Conservation (phyloP, 345 rosid species). For the Erucastrum elatum region DNA sequence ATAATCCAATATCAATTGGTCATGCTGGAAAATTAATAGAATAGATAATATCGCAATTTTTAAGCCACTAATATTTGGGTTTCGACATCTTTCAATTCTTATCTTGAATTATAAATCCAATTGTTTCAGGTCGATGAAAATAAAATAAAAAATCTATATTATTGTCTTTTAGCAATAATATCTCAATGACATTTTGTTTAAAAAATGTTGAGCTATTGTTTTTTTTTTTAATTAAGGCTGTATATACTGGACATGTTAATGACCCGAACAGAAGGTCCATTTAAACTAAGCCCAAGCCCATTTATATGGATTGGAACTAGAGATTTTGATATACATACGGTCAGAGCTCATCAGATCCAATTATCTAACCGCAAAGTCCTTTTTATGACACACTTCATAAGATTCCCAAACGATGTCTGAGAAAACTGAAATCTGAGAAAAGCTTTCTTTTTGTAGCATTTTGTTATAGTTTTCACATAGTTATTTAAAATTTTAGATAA, state of each 20-base stretch:
- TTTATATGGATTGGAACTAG: not conserved
- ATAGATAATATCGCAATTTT: not conserved
- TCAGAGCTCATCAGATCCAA: not conserved
- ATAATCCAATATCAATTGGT: too few relatives aligned
- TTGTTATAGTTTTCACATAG: not conserved
- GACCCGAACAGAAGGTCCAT: not conserved
- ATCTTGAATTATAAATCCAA: not conserved
- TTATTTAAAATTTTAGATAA: too few relatives aligned
- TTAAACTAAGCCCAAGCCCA: conserved; percentile 5
- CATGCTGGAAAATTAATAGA: too few relatives aligned
- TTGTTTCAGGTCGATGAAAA: not conserved
- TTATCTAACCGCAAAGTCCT: too few relatives aligned
- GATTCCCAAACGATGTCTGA: not conserved
- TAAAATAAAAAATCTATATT: not conserved
- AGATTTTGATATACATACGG: not conserved
- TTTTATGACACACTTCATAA: not conserved
- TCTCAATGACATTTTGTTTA: not conserved
- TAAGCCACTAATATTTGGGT: conserved; percentile 27
- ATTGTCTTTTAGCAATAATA: not conserved
- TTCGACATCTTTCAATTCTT: conserved; percentile 1
- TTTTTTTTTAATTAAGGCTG: not conserved
- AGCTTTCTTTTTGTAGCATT: not conserved
- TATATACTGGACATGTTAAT: not conserved
- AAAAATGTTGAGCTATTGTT: not conserved
- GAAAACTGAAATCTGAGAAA: not conserved